phyloP scores from a whole-genome alignment of 306 rosid genomes.

The Ormosia semicastrata region DNA sequence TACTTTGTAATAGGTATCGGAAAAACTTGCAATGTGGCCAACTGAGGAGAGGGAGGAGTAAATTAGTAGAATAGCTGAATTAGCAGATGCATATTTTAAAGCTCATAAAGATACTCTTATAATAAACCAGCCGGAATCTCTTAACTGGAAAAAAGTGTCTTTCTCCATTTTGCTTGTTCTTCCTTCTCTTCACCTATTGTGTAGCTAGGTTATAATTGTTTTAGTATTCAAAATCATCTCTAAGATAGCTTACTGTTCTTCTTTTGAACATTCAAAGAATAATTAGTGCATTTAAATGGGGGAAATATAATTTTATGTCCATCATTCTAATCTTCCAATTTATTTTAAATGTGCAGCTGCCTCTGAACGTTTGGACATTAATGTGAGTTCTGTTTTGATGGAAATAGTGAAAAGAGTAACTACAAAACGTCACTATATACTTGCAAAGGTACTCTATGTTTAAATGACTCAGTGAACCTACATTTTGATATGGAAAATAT shows the following conservation, averaged over 20 bases:
- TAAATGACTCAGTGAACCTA: conserved; percentile 22
- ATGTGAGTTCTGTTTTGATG: conserved; percentile 94
- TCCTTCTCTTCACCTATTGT: conserved; percentile 19
- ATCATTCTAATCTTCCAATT: conserved; percentile 25
- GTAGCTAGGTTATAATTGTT: conserved; percentile 1
- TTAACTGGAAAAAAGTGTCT: conserved; percentile 86
- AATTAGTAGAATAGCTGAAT: conserved; percentile 69
- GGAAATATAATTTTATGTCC: background rate
- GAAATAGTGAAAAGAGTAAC: conserved; percentile 73
- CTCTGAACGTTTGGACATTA: conserved; percentile 87
- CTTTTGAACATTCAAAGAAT: background rate
- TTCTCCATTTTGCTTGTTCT: conserved; percentile 17
- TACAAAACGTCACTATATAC: conserved; percentile 85
- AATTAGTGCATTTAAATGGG: background rate
- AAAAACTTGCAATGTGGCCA: conserved; percentile 79
- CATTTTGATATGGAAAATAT: conserved; percentile 11
- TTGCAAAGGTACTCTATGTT: conserved; percentile 76
- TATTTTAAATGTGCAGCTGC: conserved; percentile 60
- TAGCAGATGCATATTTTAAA: conserved; percentile 75
- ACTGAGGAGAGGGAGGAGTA: conserved; percentile 77
- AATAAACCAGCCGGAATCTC: conserved; percentile 93
- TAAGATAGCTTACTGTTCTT: background rate
- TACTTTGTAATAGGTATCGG: conserved; percentile 70
- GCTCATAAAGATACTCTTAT: conserved; percentile 75
- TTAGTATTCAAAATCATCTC: background rate